Base-by-base conservation (phyloP, 495 filamentous ascomycete genomes). In the Tuber calosporum region DNA sequence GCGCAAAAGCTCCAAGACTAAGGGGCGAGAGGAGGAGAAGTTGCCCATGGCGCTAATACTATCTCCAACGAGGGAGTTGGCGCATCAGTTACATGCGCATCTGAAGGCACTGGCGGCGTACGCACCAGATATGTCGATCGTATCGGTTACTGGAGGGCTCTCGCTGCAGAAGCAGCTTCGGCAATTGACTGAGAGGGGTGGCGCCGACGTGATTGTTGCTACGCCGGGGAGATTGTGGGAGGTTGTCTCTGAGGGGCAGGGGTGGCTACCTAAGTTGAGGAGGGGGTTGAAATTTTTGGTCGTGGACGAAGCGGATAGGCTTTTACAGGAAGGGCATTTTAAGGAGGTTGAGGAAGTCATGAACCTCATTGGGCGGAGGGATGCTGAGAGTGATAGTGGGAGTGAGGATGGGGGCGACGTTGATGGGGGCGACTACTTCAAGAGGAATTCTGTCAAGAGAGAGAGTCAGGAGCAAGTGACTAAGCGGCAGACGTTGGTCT, bases 211-310 rank as follows among this genome's bases (percentile, higher is more conserved):
- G 62, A 87, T 99, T 40, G 86, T 99, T 77, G 95, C 91, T 40
- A 99, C 95, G 0, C 95, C 95, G 2, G 95, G 95, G 15, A 86
- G 95, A 73, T 84, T 97, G 69, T 99, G 96, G 96, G 96, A 99
- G 80, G 88, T 97, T 37, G 87, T 98, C 43, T 92, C 90, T 81
- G 84, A 84, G 20, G 89, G 87, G 3, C 79, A 84, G n/a, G 90
- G 84, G 73, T 85, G 88, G 74, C 85, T 88, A 69, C 83, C 85
- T 1, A 87, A 86, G n/a, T 87, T 97, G 74, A 87, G 87, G 76
- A 80, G 84, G 20, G 79, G 79, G 26, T 89, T 97, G 58, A 86
- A 88, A 67, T 97, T 93, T 76, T 84, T 99, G 3, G 93, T 98
- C 0, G 86, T 99, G 6, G 95, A 99, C 79, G 95, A 99, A 84